phyloP scores from a whole-genome alignment of 129 eudicot genomes.

The Helianthus tuberosus region DNA sequence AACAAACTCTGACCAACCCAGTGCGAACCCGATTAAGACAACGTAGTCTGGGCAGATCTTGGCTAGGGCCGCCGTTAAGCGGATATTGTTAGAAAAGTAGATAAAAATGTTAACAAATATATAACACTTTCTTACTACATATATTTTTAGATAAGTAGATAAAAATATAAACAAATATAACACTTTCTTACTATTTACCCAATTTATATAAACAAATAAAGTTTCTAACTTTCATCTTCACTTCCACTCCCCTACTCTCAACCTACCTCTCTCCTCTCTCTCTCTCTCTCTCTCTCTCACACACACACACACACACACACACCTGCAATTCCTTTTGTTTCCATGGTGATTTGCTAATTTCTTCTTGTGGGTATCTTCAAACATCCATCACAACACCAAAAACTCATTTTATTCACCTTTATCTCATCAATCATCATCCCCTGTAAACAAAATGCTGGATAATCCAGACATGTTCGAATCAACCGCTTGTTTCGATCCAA shows the following conservation, averaged over 20 bases:
- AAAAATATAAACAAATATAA: too few relatives aligned
- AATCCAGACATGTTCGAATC: conserved; percentile 50
- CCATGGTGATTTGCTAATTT: neutral
- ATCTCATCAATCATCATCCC: neutral
- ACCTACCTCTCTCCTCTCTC: conserved; percentile 29
- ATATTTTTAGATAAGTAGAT: too few relatives aligned
- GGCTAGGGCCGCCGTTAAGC: too few relatives aligned
- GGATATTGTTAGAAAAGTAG: too few relatives aligned
- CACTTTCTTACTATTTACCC: neutral
- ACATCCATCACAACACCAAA: neutral
- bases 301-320: neutral
- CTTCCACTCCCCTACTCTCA: conserved; percentile 35
- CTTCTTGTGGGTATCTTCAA: neutral
- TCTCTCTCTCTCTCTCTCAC: neutral
- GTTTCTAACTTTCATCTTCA: conserved; percentile 16
- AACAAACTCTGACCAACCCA: too few relatives aligned
- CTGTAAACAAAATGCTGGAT: conserved; percentile 28
- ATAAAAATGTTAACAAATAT: too few relatives aligned
- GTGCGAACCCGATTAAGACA: too few relatives aligned
- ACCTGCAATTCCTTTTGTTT: conserved; percentile 14
- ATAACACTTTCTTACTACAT: too few relatives aligned
- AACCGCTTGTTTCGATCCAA: conserved; percentile 52
- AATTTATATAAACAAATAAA: neutral
- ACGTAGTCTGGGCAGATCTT: too few relatives aligned
- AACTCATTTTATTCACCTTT: neutral